Conservation (phyloP, 2,329 filamentous ascomycete species). For the Alternaria arbusti region DNA sequence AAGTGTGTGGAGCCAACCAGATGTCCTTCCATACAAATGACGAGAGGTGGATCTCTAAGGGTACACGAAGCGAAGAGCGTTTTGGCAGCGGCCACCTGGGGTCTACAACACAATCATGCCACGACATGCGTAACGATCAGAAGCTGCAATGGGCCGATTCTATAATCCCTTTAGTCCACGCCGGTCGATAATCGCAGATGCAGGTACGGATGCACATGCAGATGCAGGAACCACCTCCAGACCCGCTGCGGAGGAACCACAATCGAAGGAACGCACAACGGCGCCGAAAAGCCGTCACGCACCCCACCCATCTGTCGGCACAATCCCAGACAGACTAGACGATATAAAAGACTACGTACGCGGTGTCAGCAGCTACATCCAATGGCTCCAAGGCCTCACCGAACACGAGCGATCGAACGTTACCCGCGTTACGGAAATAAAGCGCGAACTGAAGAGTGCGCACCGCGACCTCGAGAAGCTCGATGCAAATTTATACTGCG, state of each 20-base stretch:
- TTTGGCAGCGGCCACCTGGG: background rate
- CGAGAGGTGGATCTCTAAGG: background rate
- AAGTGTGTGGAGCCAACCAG: background rate
- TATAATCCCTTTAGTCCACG: background rate
- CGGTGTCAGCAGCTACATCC: constrained; percentile 11
- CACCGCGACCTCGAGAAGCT: constrained; percentile 32
- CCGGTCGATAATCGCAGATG: background rate
- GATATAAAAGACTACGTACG: constrained; percentile 4
- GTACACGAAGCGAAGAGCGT: background rate
- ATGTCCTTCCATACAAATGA: background rate
- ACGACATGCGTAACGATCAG: background rate
- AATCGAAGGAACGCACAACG: background rate
- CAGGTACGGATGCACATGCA: background rate
- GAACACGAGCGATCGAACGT: constrained; percentile 17
- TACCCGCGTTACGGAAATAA: constrained; percentile 26
- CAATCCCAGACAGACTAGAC: background rate
- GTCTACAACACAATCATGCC: background rate
- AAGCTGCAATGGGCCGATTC: background rate
- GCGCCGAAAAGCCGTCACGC: background rate
- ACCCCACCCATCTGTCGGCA: background rate
- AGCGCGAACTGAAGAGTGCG: constrained; percentile 24
- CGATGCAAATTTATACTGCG: constrained; percentile 12
- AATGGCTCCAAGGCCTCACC: constrained; percentile 21
- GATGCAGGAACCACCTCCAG: background rate
- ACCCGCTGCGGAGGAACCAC: background rate